Conservation (phyloP, 2,329 filamentous ascomycete genomes). For the Aspergillus sp. region DNA sequence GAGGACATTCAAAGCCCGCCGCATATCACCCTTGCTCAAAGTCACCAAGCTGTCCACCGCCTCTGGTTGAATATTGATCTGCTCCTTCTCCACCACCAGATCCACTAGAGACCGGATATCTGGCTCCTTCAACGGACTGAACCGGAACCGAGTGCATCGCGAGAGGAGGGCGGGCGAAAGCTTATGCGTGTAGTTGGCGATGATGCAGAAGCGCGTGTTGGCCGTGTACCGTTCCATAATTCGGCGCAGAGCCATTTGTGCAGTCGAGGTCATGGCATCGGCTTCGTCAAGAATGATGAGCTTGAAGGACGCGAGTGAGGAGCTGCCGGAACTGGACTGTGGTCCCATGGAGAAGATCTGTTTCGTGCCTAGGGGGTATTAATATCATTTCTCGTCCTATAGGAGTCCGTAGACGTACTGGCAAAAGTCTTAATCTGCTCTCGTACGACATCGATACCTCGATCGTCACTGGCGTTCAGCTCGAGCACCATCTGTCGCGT, state of each 20-base stretch:
- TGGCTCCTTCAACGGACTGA: constrained; percentile 83
- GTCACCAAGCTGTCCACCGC: constrained; percentile 80
- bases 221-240: constrained; percentile 99
- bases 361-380: constrained; percentile 60
- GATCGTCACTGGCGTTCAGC: constrained; percentile 93
- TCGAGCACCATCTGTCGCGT: constrained; percentile 98
- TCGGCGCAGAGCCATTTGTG: constrained; percentile 91
- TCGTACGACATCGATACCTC: constrained; percentile 94
- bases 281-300: constrained; percentile 97
- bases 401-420: constrained; percentile 45
- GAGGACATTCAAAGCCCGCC: constrained; percentile 87
- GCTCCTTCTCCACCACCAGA: constrained; percentile 82
- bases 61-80: constrained; percentile 75
- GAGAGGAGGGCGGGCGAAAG: constrained; percentile 89
- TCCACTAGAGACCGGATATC: constrained; percentile 86
- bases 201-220: constrained; percentile 96
- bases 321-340: constrained; percentile 39
- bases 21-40: constrained; percentile 94
- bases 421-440: constrained; percentile 99
- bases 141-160: constrained; percentile 89
- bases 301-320: constrained; percentile 74
- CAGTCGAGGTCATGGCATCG: constrained; percentile 99
- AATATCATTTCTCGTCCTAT: no score
- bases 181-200: constrained; percentile 98
- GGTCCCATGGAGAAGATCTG: constrained; percentile 81